These are phyloP conservation scores for Acanthamoeba sp. DNA, from an alignment of 208 protist species.

Conservation along the genomic window DNA sequence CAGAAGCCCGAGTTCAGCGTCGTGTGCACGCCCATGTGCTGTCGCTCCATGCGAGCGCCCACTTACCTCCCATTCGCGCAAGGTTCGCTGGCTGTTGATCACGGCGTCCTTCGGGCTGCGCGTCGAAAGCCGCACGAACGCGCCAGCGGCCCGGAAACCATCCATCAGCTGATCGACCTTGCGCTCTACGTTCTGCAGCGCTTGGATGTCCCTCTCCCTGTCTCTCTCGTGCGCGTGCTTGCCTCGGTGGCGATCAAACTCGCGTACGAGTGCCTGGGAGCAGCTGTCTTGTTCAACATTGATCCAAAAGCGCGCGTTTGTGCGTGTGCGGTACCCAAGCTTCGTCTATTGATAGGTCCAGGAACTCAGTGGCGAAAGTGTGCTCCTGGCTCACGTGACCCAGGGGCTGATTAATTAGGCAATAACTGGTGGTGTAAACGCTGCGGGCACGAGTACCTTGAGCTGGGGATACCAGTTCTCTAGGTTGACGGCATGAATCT, in stretches of 20 bases:
- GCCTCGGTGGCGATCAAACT: neutral
- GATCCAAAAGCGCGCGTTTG: neutral
- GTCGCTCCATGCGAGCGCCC: too few relatives aligned
- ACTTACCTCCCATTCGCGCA: neutral
- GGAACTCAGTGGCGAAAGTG: neutral
- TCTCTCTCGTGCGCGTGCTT: neutral
- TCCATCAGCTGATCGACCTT: neutral
- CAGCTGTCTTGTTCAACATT: neutral
- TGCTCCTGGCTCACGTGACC: neutral
- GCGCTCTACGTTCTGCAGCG: neutral
- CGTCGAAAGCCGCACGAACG: neutral
- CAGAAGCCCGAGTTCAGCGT: too few relatives aligned
- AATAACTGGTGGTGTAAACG: too few relatives aligned
- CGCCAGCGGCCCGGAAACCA: neutral
- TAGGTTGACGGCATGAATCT: neutral
- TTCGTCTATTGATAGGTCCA: neutral
- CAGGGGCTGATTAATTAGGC: too few relatives aligned
- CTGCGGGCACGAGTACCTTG: too few relatives aligned
- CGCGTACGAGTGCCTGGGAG: neutral
- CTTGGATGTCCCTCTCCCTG: neutral
- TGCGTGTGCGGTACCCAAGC: neutral
- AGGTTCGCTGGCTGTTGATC: neutral
- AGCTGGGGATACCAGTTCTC: neutral
- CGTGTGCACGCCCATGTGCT: too few relatives aligned
- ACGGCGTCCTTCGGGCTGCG: constrained; percentile 5